These are phyloP conservation scores for Lactarius tabidus DNA, from an alignment of 768 basidiomycete genomes.

Conservation along the genomic window DNA sequence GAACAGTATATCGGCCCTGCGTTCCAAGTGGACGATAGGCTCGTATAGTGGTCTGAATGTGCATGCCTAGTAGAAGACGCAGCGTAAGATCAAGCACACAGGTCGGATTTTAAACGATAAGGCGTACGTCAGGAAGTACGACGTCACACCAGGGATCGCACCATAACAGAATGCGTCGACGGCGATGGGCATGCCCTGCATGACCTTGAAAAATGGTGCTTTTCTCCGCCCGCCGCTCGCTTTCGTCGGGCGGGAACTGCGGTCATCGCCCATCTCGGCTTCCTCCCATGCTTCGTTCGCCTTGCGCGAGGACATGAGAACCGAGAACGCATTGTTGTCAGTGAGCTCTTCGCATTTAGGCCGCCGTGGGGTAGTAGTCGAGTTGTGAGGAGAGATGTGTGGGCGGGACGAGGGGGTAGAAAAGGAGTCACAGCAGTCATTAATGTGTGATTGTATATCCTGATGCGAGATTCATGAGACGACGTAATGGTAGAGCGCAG, in stretches of 20 bases:
- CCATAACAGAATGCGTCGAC: conserved; percentile 98
- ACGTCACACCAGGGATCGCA: conserved; percentile 79
- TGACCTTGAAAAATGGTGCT: conserved; percentile 93
- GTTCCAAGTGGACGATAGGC: conserved; percentile 82
- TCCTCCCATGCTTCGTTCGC: conserved; percentile 86
- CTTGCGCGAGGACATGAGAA: conserved; percentile 85
- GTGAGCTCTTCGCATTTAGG: conserved; percentile 7
- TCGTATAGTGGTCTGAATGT: conserved; percentile 96
- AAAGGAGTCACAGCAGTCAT: conserved; percentile 48
- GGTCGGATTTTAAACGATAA: background rate
- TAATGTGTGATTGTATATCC: conserved; percentile 54
- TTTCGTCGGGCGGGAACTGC: conserved; percentile 43
- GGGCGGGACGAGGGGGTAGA: conserved; percentile 6
- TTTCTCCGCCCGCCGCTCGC: conserved; percentile 54
- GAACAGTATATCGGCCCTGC: conserved; percentile 96
- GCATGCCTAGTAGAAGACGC: conserved; percentile 63
- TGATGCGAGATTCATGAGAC: conserved; percentile 26
- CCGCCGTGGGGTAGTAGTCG: conserved; percentile 22
- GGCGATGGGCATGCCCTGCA: conserved; percentile 96
- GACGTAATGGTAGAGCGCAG: conserved; percentile 15
- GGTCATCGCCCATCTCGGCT: conserved; percentile 52
- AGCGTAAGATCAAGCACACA: background rate
- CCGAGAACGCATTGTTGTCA: conserved; percentile 56
- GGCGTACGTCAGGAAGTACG: conserved; percentile 85
- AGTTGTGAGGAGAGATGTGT: conserved; percentile 20